These are phyloP conservation scores for Candida gigantensis DNA, from an alignment of 1,139 yeast species.

Conservation along the genomic window DNA sequence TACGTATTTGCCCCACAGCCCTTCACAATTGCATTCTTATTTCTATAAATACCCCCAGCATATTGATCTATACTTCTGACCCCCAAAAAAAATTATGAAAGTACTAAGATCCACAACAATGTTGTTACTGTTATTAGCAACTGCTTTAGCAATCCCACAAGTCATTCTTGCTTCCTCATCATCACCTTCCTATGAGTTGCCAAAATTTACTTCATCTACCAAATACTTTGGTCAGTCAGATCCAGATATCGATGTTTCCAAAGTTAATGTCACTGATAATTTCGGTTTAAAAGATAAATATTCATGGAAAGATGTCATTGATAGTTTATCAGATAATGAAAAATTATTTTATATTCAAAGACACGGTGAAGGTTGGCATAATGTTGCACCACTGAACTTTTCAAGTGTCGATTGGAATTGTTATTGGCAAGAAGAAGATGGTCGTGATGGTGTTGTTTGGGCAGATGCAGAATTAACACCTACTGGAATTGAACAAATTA, in stretches of 20 bases:
- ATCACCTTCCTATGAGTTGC: slow-evolving; percentile 7
- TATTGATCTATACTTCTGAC: too few relatives aligned
- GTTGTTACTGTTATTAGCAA: slow-evolving; percentile 1
- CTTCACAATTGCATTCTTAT: too few relatives aligned
- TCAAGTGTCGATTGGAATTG: slow-evolving; percentile 34
- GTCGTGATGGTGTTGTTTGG: slow-evolving; percentile 36
- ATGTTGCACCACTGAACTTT: slow-evolving; percentile 9
- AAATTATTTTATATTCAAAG: slow-evolving; percentile 39
- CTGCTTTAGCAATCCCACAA: slow-evolving; percentile 8
- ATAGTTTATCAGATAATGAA: slow-evolving; percentile 11
- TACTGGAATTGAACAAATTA: slow-evolving; percentile 25
- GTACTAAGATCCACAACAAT: background rate
- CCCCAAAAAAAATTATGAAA: too few relatives aligned
- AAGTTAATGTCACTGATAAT: slow-evolving; percentile 16
- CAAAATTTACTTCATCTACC: slow-evolving; percentile 13
- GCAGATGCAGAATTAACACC: slow-evolving; percentile 39
- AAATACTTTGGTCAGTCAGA: slow-evolving; percentile 25
- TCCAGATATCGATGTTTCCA: slow-evolving; percentile 12
- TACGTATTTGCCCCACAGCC: too few relatives aligned
- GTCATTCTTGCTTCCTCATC: slow-evolving; percentile 6
- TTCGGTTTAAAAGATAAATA: slow-evolving; percentile 22
- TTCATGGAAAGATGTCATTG: slow-evolving; percentile 20
- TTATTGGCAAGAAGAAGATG: slow-evolving; percentile 31
- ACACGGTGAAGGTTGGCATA: slow-evolving; percentile 44
- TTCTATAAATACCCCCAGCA: too few relatives aligned